Conservation (phyloP, 305 asterid genomes). For the Fraxinus nigra region DNA sequence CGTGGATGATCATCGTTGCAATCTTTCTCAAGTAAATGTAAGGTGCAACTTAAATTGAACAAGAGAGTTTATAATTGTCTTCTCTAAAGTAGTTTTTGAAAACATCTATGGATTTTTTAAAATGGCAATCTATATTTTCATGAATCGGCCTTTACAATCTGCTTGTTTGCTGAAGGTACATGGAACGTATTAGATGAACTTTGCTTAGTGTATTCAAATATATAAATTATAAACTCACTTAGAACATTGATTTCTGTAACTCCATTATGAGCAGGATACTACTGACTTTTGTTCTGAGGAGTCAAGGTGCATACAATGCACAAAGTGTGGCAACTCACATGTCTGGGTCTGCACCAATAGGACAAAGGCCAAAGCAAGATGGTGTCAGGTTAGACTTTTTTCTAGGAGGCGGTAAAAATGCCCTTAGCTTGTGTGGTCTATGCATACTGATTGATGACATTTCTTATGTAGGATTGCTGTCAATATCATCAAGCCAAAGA, state of each 20-base stretch:
- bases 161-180: constrained; percentile 2
- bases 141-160: not conserved
- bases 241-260: constrained; percentile 14
- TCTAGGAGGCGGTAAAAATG: not conserved
- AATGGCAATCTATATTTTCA: not conserved
- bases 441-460: constrained; percentile 22
- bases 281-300: constrained; percentile 84
- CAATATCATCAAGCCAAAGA: constrained; percentile 98
- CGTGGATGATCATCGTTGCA: not conserved
- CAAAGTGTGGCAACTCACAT: constrained; percentile 92
- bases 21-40: not conserved
- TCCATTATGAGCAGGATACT: constrained; percentile 50
- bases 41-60: not conserved
- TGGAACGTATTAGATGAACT: not conserved
- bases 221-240: constrained; percentile 1
- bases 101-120: not conserved
- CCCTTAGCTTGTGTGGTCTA: constrained; percentile 9
- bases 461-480: constrained; percentile 78
- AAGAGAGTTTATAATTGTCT: not conserved
- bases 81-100: not conserved
- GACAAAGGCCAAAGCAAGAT: constrained; percentile 92
- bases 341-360: constrained; percentile 94
- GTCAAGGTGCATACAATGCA: constrained; percentile 95
- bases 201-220: constrained; percentile 1
- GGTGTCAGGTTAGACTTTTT: constrained; percentile 76